Evolutionary conservation across 805 yeast species (phyloP), one percentile per base, ranked within the genome.

Genomic region (Myxozyma nipponensis): DNA sequence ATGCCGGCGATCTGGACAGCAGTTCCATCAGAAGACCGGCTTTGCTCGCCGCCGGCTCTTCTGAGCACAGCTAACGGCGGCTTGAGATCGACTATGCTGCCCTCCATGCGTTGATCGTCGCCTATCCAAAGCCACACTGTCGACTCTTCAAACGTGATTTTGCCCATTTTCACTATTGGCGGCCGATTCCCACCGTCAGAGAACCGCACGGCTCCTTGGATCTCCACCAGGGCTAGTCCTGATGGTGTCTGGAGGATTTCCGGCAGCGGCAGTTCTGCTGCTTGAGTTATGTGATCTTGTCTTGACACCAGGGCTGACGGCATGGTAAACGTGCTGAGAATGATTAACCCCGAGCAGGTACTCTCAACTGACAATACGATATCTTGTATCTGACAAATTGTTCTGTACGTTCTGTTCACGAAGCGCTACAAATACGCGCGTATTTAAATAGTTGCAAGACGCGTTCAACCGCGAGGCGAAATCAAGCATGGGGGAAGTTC

Each of bases 191-290:
- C 32, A 18, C 17, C 26, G 7, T 40, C 23, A 7, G 59, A 25
- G 5, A 44, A 37, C 32, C 55, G 56, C 13, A 58, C 10, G 3
- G 54, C 54, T 19, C 62, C 62, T 25, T 59, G 62, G 13, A 59
- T 44, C 39, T 59, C 59, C 25, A 59, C 10, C 37, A 59, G 48
- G 9, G 58, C 62, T 22, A 53, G 40, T n/a, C 62, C 62, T 3
- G 46, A 21, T 7, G 58, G 55, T 2, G 62, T 59, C 26, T 58
- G 48, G 10, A 57, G 44, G 15, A 58, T 28, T 17, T 49, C 28
- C 13, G 50, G 53, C 17, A 50, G 42, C 17, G 19, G 25, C 13
- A 28, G 32, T 7, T 7, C 7, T 7, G 32, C 13, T 28, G 7
- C 32, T 9, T 13, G 7, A 9, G 13, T 13, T 13, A 28, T 9